phyloP scores from a whole-genome alignment of 2,329 filamentous ascomycete species.

The Periconia sp. region DNA sequence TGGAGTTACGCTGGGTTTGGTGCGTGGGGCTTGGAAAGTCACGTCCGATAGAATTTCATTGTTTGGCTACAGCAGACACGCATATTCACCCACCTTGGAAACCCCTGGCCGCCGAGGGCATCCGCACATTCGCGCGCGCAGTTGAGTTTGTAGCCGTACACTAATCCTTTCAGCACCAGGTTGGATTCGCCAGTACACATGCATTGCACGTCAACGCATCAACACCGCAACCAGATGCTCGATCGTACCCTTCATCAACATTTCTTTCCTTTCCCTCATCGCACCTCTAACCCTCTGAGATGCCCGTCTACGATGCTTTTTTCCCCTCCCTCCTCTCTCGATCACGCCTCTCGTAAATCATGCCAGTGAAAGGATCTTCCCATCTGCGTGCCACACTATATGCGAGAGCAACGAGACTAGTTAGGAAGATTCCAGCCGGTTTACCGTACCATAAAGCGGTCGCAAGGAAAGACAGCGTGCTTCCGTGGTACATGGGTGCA shows the following conservation, averaged over 20 bases:
- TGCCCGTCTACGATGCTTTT: slow-evolving; percentile 27
- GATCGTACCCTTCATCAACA: not conserved
- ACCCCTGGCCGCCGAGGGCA: not conserved
- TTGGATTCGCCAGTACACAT: not conserved
- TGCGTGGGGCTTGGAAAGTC: not conserved
- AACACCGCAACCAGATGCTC: not conserved
- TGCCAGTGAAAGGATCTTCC: slow-evolving; percentile 93
- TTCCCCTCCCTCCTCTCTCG: slow-evolving; percentile 46
- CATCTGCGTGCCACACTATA: slow-evolving; percentile 81
- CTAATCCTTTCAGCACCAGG: not conserved
- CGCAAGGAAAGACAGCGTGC: slow-evolving; percentile 87
- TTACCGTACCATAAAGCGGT: slow-evolving; percentile 83
- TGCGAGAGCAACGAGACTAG: slow-evolving; percentile 70
- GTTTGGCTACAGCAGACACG: not conserved
- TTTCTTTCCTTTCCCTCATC: not conserved
- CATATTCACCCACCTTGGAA: not conserved
- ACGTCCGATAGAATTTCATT: not conserved
- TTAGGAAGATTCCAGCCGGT: slow-evolving; percentile 80
- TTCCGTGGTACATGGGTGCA: slow-evolving; percentile 96
- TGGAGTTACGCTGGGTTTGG: not conserved
- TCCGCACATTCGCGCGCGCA: too few species aligned
- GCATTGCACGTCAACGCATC: too few species aligned
- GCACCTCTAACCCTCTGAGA: not conserved
- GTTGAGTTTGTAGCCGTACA: too few species aligned
- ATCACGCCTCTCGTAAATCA: slow-evolving; percentile 88